A percentile compares a stretch with the other conserved stretches of the same genome.
phyloP scores from a whole-genome alignment of 139 green algal species.

The Coelastrella sp. region DNA sequence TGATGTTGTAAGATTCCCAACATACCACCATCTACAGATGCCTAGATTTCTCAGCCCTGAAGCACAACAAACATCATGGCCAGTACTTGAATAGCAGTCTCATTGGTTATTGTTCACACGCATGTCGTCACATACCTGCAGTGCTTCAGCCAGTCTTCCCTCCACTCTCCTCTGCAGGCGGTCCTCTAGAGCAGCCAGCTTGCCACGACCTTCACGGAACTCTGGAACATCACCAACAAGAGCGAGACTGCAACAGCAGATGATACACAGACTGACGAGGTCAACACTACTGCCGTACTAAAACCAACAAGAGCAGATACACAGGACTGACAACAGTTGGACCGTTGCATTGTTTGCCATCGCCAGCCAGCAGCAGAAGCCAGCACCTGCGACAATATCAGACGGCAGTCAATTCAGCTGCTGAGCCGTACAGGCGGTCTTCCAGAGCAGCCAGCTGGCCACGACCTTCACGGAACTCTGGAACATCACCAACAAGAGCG shows the following conservation, averaged over 20 bases:
- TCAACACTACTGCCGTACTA: background rate
- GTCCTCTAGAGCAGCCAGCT: constrained; percentile 83
- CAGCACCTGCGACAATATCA: too few relatives aligned
- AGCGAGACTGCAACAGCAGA: constrained; percentile 56
- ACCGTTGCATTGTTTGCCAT: too few relatives aligned
- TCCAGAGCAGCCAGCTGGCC: constrained; percentile 78
- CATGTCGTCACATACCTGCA: constrained; percentile 53
- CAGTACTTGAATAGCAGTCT: too few relatives aligned
- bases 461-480: constrained; percentile 77
- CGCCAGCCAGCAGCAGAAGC: too few relatives aligned
- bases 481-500: constrained; percentile 73
- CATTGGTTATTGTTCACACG: background rate
- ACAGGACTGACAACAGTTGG: too few relatives aligned
- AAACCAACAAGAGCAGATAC: too few relatives aligned
- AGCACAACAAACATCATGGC: background rate
- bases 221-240: constrained; percentile 81
- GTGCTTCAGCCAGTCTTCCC: constrained; percentile 75
- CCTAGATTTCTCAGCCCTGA: too few relatives aligned
- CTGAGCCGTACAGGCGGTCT: constrained; percentile 75
- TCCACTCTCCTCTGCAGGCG: constrained; percentile 81
- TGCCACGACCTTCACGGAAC: constrained; percentile 72
- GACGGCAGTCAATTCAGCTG: too few relatives aligned
- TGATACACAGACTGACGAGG: background rate
- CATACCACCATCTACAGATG: too few relatives aligned
- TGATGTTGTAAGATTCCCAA: too few relatives aligned